Base-by-base conservation (phyloP, 192 early-diverging fungal genomes). In the Rhizophagus sp. region DNA sequence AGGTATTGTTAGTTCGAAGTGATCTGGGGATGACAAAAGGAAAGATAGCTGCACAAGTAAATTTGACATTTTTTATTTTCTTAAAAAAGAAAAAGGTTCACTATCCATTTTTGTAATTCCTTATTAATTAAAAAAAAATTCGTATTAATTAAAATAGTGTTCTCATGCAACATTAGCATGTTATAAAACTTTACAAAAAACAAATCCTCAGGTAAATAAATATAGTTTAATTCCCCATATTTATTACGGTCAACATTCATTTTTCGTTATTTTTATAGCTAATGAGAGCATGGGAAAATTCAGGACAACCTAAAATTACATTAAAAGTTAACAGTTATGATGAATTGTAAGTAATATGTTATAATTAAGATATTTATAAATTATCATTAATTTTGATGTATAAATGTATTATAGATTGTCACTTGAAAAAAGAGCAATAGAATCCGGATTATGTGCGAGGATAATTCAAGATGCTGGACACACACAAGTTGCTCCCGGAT, bases 21-120 rank as follows among this genome's bases (percentile, higher is more conserved):
- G 97, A 99, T 82, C 85, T 99, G 34, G 93, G 91, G 44, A 99
- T 99, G 97, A 89, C 88, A 25, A 97, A 97, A 82, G 97, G 97
- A 39, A 99, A 99, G 81, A 90, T 94, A 24, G 96, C 96, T 1
- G 96, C 97, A 15, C 97, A 98, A 84, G 86, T 88, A 17, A 33
- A 8, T 41, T 49, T 62, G 8, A 11, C 27, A 41, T 3, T 33
- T 64, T n/a, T 27, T 50, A 11, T 73, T 57, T 73, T 39, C 65
- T 27, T 8, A 33, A 1, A 33, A 62, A 22, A 41, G 3, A 22
- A 33, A 79, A 9, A n/a, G 15, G 25, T 11, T 33, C 30, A 30
- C 1, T 30, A 30, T 30, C 30, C 30, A 30, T 30, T 30, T 30
- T 25, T 12, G 13, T 36, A 81, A 41, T 22, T 47, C 7, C 7